Percentiles rank a stretch among this genome's conserved stretches.
These are phyloP conservation scores for Schwanniomyces vanrijiae DNA, from an alignment of 805 yeast genomes.

Conservation along the genomic window DNA sequence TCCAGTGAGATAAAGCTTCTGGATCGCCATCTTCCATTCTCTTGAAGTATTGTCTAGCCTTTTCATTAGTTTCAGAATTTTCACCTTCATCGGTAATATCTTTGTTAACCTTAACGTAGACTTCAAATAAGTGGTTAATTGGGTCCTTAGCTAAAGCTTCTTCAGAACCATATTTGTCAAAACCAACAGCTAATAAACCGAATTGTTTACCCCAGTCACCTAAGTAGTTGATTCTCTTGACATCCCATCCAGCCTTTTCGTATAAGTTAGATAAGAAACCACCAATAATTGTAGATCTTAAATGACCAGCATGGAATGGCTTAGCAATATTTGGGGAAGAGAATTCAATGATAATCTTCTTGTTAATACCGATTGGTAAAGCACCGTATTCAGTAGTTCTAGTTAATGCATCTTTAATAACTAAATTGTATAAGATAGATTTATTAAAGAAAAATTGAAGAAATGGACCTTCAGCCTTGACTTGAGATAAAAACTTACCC, in stretches of 20 bases:
- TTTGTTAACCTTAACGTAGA: constrained; percentile 82
- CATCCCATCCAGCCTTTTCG: constrained; percentile 92
- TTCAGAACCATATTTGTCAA: constrained; percentile 79
- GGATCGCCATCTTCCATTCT: constrained; percentile 93
- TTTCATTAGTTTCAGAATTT: constrained; percentile 60
- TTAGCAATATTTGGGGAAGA: constrained; percentile 98
- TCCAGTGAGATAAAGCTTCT: constrained; percentile 76
- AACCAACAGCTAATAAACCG: constrained; percentile 94
- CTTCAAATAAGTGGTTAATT: constrained; percentile 90
- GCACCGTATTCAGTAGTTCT: constrained; percentile 69
- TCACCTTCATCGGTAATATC: constrained; percentile 69
- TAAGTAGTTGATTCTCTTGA: constrained; percentile 84
- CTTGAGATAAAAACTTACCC: constrained; percentile 66
- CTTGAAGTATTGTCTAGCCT: constrained; percentile 85
- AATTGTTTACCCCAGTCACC: constrained; percentile 99
- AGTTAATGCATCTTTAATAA: constrained; percentile 65
- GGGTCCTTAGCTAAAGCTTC: constrained; percentile 74
- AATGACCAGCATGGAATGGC: constrained; percentile 99
- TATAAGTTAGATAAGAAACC: constrained; percentile 90
- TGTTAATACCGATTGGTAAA: constrained; percentile 68
- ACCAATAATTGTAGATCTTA: constrained; percentile 96
- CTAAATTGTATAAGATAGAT: constrained; percentile 61
- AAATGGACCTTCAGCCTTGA: constrained; percentile 85
- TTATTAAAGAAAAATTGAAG: constrained; percentile 84
- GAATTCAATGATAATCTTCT: constrained; percentile 80